phyloP scores from a whole-genome alignment of 1,284 basidiomycete genomes.

The Apiotrichum laibachii region DNA sequence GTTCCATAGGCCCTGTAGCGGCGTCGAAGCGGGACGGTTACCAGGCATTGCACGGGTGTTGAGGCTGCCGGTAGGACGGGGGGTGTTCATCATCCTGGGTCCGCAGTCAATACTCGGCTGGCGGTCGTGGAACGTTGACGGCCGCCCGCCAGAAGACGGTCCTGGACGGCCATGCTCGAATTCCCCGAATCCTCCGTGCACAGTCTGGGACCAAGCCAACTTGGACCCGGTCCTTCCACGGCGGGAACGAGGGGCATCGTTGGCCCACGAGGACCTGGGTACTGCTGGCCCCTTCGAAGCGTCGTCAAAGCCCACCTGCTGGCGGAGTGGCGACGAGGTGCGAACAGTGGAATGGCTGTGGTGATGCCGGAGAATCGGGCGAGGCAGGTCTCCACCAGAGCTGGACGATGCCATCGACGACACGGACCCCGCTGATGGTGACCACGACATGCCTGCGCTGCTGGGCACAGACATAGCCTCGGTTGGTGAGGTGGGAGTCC shows the following conservation, averaged over 20 bases:
- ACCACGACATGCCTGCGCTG: not conserved
- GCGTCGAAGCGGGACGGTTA: not conserved
- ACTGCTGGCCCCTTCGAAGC: not conserved
- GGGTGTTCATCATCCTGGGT: not conserved
- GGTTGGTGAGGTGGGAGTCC: not conserved
- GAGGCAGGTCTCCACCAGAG: not conserved
- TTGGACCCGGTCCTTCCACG: constrained; percentile 1
- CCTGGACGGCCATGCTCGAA: not conserved
- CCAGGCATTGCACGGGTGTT: not conserved
- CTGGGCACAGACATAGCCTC: not conserved
- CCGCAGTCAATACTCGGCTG: not conserved
- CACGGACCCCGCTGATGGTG: not conserved
- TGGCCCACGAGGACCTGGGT: not conserved
- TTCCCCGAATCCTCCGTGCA: not conserved
- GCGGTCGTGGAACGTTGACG: not conserved
- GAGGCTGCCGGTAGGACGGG: not conserved
- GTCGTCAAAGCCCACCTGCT: constrained; percentile 17
- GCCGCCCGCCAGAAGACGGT: not conserved
- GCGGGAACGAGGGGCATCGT: not conserved
- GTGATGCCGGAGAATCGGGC: constrained; percentile 13
- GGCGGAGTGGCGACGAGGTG: constrained; percentile 15
- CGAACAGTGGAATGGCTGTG: constrained; percentile 7
- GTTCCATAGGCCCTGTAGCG: not conserved
- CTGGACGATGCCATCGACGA: not conserved
- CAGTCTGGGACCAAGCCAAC: constrained; percentile 13